Evolutionary conservation across 2,329 filamentous ascomycete species (phyloP), one percentile per base, ranked within the genome.

Genomic region (Raffaelea deltoideospora): DNA sequence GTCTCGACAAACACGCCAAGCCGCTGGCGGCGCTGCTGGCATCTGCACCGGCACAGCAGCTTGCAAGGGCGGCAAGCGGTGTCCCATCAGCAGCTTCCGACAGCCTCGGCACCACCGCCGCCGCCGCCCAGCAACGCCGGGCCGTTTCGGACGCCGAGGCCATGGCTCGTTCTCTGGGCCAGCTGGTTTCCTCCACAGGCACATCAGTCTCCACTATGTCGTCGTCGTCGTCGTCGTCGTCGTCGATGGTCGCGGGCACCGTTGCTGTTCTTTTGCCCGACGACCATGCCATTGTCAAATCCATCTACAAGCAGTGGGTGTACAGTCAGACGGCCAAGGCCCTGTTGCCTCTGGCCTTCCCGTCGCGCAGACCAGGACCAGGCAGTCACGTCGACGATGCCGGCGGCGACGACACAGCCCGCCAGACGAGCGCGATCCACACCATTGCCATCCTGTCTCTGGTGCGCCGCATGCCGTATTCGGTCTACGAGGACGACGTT

Each of bases 401-500:
- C 9, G 13, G 13, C 26, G 31, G 21, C 17, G 31, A 26, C 15
- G 23, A 11, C 9, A 23, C 20, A 3, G 34, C 32, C 8, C 35
- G 19, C 37, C 48, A 33, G 42, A 46, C 15, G 45, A 56, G n/a
- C 9, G 43, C 49, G 2, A 64, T 63, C 41, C 63, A 61, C 35
- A 59, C 65, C 22, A 56, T 70, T 21, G 62, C 59, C 3, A 57
- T 65, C 6, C 55, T 76, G 5, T 53, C 63, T 0, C 56, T 69
- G 33, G 53, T 71, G 8, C 63, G 59, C 41, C 60, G 70, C 47
- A 59, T 72, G 39, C 53, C 52, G 15, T 69, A 64, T 36, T 48
- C 57, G 2, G 59, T 71, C 15, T 75, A 70, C 48, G 60, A 69
- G 31, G 60, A 64, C 14, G 69, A 75, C 34, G 52, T 60, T 1